Evolutionary conservation across 495 filamentous ascomycete species (phyloP).

Genomic region (Daldinia grandis): DNA sequence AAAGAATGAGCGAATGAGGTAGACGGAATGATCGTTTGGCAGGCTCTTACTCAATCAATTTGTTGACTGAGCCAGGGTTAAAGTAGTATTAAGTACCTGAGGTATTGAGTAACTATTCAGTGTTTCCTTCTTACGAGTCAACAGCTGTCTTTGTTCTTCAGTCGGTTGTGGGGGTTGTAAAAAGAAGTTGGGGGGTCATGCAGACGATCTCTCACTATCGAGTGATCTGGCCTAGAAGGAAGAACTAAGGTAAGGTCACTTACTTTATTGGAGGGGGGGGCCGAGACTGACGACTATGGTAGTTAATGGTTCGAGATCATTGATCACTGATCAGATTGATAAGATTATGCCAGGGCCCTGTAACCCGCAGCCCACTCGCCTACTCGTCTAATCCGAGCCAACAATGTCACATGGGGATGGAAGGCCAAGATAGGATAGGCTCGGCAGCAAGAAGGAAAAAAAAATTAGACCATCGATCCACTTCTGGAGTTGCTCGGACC

Average conservation of each 20-base stretch:
- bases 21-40: conserved; percentile 9
- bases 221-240: neutral
- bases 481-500: conserved; percentile 34
- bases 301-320: conserved; percentile 42
- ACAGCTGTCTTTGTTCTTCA: conserved; percentile 3
- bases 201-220: neutral
- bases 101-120: too few species aligned
- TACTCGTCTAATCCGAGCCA: conserved; percentile 13
- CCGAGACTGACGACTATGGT: conserved; percentile 7
- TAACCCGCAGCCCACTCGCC: conserved; percentile 30
- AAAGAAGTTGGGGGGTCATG: conserved; percentile 14
- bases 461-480: conserved; percentile 30
- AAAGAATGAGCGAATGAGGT: conserved; percentile 31
- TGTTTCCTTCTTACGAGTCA: conserved; percentile 21
- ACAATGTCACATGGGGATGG: conserved; percentile 34
- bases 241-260: neutral
- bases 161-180: conserved; percentile 19
- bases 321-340: conserved; percentile 55
- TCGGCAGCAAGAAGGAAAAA: conserved; percentile 12
- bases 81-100: conserved; percentile 28
- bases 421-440: conserved; percentile 17
- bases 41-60: conserved; percentile 13
- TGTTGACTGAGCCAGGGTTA: neutral
- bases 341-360: conserved; percentile 49
- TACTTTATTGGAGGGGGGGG: neutral